Base-by-base conservation (phyloP, 2,329 filamentous ascomycete species). In the Knoxdaviesia capensis region DNA sequence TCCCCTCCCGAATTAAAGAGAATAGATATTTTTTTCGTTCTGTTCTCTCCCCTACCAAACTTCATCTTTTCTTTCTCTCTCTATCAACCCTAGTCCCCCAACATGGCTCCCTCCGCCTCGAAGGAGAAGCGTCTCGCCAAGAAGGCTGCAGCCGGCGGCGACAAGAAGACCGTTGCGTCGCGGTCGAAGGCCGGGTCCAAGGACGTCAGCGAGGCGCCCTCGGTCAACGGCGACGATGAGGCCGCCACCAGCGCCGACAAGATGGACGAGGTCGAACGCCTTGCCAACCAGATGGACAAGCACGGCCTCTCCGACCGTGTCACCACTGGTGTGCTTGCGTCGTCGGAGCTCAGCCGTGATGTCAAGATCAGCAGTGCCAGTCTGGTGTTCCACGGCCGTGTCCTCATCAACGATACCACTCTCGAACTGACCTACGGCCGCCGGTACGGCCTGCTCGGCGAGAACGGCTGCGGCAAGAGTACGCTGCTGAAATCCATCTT, bases 391-490 rank as follows among this genome's bases (percentile, higher is more conserved):
- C 92, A 98, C 71, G 90, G 92, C 54, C 85, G 82, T 53, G 90
- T 96, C 51, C 77, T 98, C 47, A 83, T 98, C 64, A 88, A 79
- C 58, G 90, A 98, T 63, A 83, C 83, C 48, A 92, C 79, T 41
- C 71, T 98, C 60, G 92, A 98, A 64, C 72, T 98, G 55, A 88
- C 82, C 59, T 90, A 85, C 59, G 86, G 82, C 50, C 82, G 87
- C 54, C 77, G 90, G 55, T 98, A 98, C 59, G 90, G 90, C 60
- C 70, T 98, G 45, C 68, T 98, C 49, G 90, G 90, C 56, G 90
- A 98, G 74, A 98, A 98, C 80, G 90, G 90, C 50, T 98, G 90
- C 63, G 90, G 90, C 61, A 98, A 98, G 73, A 92, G 83, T 49
- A 98, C 90, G n/a, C 65, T 98, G 33, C 74, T 98, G 58, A 96